Percentiles rank a stretch among this genome's conserved stretches.
Conservation (phyloP, 805 yeast genomes). For the Lipomyces mesembrius region DNA sequence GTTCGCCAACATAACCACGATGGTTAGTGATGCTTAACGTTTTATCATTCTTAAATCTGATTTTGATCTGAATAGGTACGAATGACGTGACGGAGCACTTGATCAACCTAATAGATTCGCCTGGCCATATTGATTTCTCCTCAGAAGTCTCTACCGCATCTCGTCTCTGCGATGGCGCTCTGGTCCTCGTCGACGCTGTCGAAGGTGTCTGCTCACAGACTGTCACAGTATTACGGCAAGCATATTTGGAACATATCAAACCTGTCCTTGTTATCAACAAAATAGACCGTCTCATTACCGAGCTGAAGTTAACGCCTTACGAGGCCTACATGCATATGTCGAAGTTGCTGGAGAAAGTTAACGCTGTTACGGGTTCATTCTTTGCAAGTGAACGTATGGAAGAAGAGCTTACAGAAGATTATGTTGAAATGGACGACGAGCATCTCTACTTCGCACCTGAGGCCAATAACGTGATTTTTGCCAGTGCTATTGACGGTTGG, state of each 20-base stretch:
- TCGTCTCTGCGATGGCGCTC: conserved; percentile 94
- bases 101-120: conserved; percentile 93
- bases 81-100: conserved; percentile 68
- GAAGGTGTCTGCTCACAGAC: conserved; percentile 99
- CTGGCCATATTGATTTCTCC: conserved; percentile 98
- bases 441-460: conserved; percentile 87
- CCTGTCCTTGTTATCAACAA: conserved; percentile 90
- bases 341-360: conserved; percentile 86
- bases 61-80: conserved; percentile 21
- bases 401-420: conserved; percentile 51
- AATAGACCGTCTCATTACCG: conserved; percentile 82
- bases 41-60: conserved; percentile 7
- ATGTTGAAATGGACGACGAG: conserved; percentile 75
- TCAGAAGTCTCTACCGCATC: conserved; percentile 97
- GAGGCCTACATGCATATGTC: conserved; percentile 85
- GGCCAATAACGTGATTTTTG: conserved; percentile 85
- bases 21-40: conserved; percentile 6
- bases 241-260: conserved; percentile 90
- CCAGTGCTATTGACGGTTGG: conserved; percentile 96
- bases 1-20: conserved; percentile 46
- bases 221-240: conserved; percentile 88
- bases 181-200: conserved; percentile 92
- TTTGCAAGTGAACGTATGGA: conserved; percentile 92
- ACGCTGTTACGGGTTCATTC: conserved; percentile 91
- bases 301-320: conserved; percentile 75